phyloP scores from a whole-genome alignment of 2,329 filamentous ascomycete species.

The Pseudocercospora pini-densiflorae region DNA sequence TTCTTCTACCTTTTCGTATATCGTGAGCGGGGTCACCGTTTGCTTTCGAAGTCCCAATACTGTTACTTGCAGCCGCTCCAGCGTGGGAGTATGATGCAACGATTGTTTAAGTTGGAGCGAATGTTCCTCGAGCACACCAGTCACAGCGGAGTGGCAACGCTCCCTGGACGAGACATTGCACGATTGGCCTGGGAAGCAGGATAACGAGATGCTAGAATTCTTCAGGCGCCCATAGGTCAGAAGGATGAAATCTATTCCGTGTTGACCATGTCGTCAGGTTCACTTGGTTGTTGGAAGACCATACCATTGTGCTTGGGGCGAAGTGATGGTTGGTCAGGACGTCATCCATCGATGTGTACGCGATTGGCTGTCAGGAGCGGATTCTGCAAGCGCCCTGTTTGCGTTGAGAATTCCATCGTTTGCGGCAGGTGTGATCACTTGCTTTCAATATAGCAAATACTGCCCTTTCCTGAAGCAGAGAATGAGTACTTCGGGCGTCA shows the following conservation, averaged over 20 bases:
- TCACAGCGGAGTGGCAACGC: not conserved
- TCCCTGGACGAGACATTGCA: not conserved
- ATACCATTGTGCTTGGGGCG: not conserved
- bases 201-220: not conserved
- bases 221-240: not conserved
- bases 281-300: not conserved
- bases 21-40: too few relatives aligned
- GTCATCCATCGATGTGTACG: not conserved
- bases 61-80: too few relatives aligned
- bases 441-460: not conserved
- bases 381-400: conserved; percentile 7
- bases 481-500: conserved; percentile 2
- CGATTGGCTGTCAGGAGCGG: not conserved
- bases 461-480: not conserved
- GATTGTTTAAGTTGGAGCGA: too few relatives aligned
- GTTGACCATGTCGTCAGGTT: not conserved
- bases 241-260: not conserved
- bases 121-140: not conserved
- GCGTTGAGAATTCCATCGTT: not conserved
- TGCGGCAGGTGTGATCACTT: not conserved
- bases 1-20: too few relatives aligned
- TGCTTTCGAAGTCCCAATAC: too few relatives aligned
- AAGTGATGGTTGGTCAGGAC: not conserved
- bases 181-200: not conserved
- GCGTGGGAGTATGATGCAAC: too few relatives aligned